Percentiles rank a stretch among this genome's conserved stretches.
Evolutionary conservation across 441 rosid species (phyloP).

Genomic region (Populus hybrid): DNA sequence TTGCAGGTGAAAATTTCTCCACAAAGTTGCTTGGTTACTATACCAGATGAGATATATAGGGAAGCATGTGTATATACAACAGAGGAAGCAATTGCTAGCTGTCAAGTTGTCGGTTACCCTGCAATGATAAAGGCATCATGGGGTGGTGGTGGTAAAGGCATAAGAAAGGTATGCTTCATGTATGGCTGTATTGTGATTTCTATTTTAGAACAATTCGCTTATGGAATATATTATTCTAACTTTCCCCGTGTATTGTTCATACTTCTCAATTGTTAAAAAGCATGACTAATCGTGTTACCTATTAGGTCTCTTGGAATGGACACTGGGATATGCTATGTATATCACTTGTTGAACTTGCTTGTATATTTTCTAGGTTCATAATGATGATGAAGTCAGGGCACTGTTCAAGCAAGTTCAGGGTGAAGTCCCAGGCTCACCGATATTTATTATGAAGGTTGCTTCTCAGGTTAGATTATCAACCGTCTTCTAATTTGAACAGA

Average conservation of each 20-base stretch:
- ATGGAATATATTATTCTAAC: not conserved
- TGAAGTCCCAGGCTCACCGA: conserved; percentile 99
- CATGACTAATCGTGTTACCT: conserved; percentile 7
- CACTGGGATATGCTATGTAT: not conserved
- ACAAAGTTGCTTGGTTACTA: conserved; percentile 69
- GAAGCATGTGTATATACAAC: conserved; percentile 98
- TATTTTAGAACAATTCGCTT: not conserved
- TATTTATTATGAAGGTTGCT: conserved; percentile 99
- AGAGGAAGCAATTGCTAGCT: conserved; percentile 97
- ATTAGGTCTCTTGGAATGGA: not conserved
- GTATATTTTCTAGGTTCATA: conserved; percentile 67
- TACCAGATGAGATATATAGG: conserved; percentile 86
- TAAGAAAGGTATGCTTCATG: conserved; percentile 78
- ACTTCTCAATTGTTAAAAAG: not conserved
- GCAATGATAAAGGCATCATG: conserved; percentile 99
- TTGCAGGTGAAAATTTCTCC: conserved; percentile 85
- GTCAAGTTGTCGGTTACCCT: conserved; percentile 98
- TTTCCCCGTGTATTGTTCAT: not conserved
- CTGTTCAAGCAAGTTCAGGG: conserved; percentile 99
- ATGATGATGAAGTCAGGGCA: conserved; percentile 96
- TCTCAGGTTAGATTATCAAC: conserved; percentile 73
- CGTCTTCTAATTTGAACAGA: conserved; percentile 23
- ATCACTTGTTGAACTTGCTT: not conserved
- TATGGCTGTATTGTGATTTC: conserved; percentile 6
- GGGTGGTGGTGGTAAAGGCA: conserved; percentile 99